Conservation (phyloP, 305 asterid genomes). For the Fraxinus sp. region DNA sequence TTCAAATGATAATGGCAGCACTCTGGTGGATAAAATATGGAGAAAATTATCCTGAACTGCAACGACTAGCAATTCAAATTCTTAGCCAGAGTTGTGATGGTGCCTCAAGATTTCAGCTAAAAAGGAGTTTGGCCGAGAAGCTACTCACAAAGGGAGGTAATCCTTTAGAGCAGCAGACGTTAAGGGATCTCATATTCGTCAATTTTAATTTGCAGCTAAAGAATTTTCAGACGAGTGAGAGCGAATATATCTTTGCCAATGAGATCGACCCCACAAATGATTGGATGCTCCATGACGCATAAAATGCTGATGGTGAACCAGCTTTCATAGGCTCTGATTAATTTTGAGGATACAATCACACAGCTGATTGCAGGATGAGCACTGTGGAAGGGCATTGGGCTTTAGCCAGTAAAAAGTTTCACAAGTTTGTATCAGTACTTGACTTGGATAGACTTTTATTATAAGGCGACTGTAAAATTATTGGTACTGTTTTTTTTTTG, state of each 20-base stretch:
- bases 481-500: not conserved
- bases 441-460: not conserved
- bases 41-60: constrained; percentile 47
- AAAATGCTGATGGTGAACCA: not conserved
- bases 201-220: constrained; percentile 53
- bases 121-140: constrained; percentile 42
- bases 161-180: constrained; percentile 32
- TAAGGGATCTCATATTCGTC: constrained; percentile 38
- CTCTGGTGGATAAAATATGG: constrained; percentile 70
- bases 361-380: not conserved
- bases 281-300: constrained; percentile 26
- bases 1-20: constrained; percentile 37
- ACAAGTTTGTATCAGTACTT: not conserved
- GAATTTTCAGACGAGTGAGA: constrained; percentile 25
- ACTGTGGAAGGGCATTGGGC: not conserved
- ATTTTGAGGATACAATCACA: constrained; percentile 12
- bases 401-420: not conserved
- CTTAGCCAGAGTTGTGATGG: constrained; percentile 66
- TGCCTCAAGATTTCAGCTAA: constrained; percentile 45
- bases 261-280: constrained; percentile 31
- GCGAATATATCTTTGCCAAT: not conserved
- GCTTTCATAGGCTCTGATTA: constrained; percentile 15
- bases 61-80: constrained; percentile 49
- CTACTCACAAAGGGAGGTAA: constrained; percentile 29
- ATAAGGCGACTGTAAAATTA: not conserved